Evolutionary conservation across 352 stramenopile genomes (phyloP).

Genomic region (Phytophthora lateralis): DNA sequence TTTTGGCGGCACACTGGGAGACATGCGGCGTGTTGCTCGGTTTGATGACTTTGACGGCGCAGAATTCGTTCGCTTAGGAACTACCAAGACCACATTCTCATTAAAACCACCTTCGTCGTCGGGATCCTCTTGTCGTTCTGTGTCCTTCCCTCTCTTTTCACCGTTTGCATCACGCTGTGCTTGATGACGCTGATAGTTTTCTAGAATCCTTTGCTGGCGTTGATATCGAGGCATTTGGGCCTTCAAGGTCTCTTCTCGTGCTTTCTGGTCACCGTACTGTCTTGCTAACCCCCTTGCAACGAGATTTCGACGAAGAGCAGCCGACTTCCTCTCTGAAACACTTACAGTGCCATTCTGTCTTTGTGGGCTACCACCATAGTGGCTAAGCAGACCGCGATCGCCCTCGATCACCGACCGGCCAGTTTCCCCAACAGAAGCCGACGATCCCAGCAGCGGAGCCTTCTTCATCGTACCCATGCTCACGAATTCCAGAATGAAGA

Average conservation of each 20-base stretch:
- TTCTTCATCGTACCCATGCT: slow-evolving; percentile 34
- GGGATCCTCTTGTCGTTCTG: slow-evolving; percentile 16
- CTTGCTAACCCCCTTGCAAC: slow-evolving; percentile 38
- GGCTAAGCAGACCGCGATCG: slow-evolving; percentile 31
- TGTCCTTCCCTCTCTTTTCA: not conserved
- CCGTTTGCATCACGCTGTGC: slow-evolving; percentile 1
- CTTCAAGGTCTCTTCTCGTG: slow-evolving; percentile 31
- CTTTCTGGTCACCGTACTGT: slow-evolving; percentile 41
- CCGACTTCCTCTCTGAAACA: slow-evolving; percentile 12
- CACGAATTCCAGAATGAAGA: not conserved
- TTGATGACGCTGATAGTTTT: slow-evolving; percentile 32
- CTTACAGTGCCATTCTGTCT: not conserved
- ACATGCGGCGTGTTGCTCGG: slow-evolving; percentile 8
- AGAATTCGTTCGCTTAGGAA: slow-evolving; percentile 21
- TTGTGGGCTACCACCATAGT: slow-evolving; percentile 12
- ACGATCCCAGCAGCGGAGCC: slow-evolving; percentile 21
- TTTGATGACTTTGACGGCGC: slow-evolving; percentile 5
- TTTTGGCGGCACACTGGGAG: slow-evolving; percentile 26
- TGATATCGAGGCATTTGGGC: slow-evolving; percentile 28
- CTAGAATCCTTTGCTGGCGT: slow-evolving; percentile 34
- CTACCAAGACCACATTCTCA: slow-evolving; percentile 24
- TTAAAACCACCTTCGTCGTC: slow-evolving; percentile 12
- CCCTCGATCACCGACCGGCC: slow-evolving; percentile 26
- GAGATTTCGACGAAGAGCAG: slow-evolving; percentile 33
- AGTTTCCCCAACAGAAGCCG: slow-evolving; percentile 15